Evolutionary conservation across 805 yeast species (phyloP), one percentile per base, ranked within the genome.

Genomic region (Kluyveromyces dobzhanskii): DNA sequence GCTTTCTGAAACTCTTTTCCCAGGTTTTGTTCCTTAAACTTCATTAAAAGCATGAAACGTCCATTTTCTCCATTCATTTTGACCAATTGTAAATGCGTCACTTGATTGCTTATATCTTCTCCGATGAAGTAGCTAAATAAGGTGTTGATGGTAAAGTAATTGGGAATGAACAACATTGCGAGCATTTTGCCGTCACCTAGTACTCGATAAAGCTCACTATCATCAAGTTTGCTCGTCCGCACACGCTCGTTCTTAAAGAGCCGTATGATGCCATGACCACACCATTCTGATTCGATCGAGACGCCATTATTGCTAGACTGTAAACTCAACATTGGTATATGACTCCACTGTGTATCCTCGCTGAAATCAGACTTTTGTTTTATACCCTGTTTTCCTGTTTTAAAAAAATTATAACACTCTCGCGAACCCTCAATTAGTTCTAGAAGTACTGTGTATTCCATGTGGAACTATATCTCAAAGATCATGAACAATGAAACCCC

Each of bases 131-230:
- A 87, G 4, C 90, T 94, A 3, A 87, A 57, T 17, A 88, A 56
- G 50, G 87, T 96, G 17, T 86, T 80, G 0, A 90, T 84, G 0
- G 94, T 79, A 58, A 87, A 80, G 56, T 87, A 88, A 9, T 83
- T 77, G 0, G 97, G 97, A 0, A 87, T 79, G 0, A 94, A 87
- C n/a, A 86, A 59, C 14, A 86, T 82, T 1, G 90, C 78, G 3
- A 85, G 75, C 62, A 82, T 80, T 1, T 86, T 73, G 26, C 72
- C 77, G 52, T 78, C 81, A 0, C 77, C 77, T 3, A 62, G 57
- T 6, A 58, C 57, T 16, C 56, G 59, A 21, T 51, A 43, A 17
- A 47, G 38, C 13, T 49, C 53, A 9, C 39, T 39, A 3, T 46
- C 50, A 17, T 38, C 32, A 2, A 23, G 3, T 5, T 13, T 2